These are phyloP conservation scores for Penicillium polonicum DNA, from an alignment of 2,329 filamentous ascomycete species.

Conservation along the genomic window DNA sequence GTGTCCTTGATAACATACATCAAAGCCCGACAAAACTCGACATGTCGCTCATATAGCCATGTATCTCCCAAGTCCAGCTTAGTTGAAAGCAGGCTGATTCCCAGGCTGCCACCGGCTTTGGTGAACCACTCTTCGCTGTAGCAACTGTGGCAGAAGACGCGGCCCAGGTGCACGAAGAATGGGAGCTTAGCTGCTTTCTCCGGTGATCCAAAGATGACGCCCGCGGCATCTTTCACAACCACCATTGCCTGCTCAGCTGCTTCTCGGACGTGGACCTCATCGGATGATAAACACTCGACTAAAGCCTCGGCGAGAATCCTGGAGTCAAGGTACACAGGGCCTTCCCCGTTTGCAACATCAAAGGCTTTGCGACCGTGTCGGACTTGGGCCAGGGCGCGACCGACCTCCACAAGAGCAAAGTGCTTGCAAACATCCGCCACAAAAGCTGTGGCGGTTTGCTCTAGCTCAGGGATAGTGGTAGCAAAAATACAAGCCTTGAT, in stretches of 20 bases:
- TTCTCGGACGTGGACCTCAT: constrained; percentile 75
- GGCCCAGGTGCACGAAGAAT: constrained; percentile 80
- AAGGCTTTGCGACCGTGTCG: constrained; percentile 78
- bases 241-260: constrained; percentile 76
- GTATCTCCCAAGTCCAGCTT: constrained; percentile 78
- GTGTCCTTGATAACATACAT: constrained; percentile 99
- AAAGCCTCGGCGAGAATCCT: constrained; percentile 84
- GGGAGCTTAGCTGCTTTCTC: constrained; percentile 71
- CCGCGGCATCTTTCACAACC: constrained; percentile 73
- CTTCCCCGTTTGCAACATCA: constrained; percentile 81
- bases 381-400: constrained; percentile 74
- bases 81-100: constrained; percentile 83
- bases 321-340: constrained; percentile 82
- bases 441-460: constrained; percentile 71
- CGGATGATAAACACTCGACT: constrained; percentile 84
- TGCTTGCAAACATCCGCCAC: constrained; percentile 81
- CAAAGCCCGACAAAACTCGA: constrained; percentile 85
- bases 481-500: constrained; percentile 87
- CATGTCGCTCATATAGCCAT: constrained; percentile 80
- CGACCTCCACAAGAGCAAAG: constrained; percentile 86
- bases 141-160: constrained; percentile 88
- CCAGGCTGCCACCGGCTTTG: constrained; percentile 86
- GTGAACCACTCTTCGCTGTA: constrained; percentile 99
- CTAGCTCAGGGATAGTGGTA: constrained; percentile 76
- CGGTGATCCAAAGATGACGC: constrained; percentile 74